Percentiles rank a stretch among this genome's conserved stretches.
phyloP scores from a whole-genome alignment of 495 filamentous ascomycete genomes.

The Monascus purpureus region DNA sequence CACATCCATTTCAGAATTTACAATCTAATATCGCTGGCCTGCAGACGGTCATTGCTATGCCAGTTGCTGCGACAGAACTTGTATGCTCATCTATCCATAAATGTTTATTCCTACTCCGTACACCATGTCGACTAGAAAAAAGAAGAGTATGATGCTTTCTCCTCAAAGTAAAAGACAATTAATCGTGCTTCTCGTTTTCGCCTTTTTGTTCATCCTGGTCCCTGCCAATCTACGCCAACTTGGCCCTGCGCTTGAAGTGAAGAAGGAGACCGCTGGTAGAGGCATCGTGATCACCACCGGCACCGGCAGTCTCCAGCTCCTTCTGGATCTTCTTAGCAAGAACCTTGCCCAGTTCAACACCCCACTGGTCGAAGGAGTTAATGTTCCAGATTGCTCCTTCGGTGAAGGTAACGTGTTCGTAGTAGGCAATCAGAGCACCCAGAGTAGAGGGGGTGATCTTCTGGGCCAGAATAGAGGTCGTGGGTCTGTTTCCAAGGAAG shows the following conservation, averaged over 20 bases:
- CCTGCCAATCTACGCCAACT: constrained; percentile 28
- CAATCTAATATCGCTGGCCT: no score
- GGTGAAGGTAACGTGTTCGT: constrained; percentile 95
- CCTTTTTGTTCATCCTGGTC: no score
- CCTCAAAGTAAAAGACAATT: no score
- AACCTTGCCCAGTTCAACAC: constrained; percentile 93
- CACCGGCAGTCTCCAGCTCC: constrained; percentile 63
- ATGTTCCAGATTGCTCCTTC: constrained; percentile 98
- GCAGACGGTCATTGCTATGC: no score
- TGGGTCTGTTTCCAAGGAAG: constrained; percentile 94
- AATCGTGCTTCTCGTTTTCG: no score
- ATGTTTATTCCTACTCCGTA: no score
- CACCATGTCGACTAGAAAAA: no score
- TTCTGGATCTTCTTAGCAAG: constrained; percentile 81
- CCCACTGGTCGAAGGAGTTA: constrained; percentile 99
- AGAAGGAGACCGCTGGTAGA: constrained; percentile 80
- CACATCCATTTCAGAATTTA: no score
- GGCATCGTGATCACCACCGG: constrained; percentile 58
- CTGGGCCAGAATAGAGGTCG: constrained; percentile 84
- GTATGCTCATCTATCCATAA: no score
- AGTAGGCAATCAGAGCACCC: constrained; percentile 93
- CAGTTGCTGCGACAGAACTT: no score
- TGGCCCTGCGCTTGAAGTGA: constrained; percentile 65
- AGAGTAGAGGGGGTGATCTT: constrained; percentile 90
- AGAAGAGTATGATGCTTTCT: no score